phyloP scores from a whole-genome alignment of 352 stramenopile genomes.

The Phytophthora cactorum region DNA sequence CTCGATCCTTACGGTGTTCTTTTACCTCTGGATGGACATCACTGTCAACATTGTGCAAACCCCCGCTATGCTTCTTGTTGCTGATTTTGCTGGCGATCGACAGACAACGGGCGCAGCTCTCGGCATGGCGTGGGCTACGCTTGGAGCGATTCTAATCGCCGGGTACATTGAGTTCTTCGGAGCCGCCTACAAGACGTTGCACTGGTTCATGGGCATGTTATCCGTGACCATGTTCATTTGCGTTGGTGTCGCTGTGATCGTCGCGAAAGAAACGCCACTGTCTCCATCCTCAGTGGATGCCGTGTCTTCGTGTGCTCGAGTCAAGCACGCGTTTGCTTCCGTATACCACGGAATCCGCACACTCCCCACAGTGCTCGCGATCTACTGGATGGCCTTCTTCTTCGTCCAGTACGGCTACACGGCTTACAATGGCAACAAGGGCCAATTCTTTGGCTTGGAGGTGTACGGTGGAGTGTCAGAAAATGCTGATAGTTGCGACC shows the following conservation, averaged over 20 bases:
- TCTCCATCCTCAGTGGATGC: slow-evolving; percentile 15
- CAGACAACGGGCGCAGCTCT: slow-evolving; percentile 56
- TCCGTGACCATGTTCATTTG: slow-evolving; percentile 45
- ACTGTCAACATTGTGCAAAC: slow-evolving; percentile 61
- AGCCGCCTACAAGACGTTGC: slow-evolving; percentile 43
- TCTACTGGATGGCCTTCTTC: slow-evolving; percentile 50
- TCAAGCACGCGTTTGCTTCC: slow-evolving; percentile 33
- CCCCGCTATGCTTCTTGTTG: slow-evolving; percentile 53
- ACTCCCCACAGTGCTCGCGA: slow-evolving; percentile 31
- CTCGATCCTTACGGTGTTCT: slow-evolving; percentile 48
- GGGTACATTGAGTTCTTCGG: slow-evolving; percentile 60
- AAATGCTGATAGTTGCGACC: slow-evolving; percentile 46
- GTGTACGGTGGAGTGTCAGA: slow-evolving; percentile 43
- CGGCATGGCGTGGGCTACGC: slow-evolving; percentile 44
- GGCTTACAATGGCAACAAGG: slow-evolving; percentile 68
- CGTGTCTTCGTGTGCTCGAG: slow-evolving; percentile 20
- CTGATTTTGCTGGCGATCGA: slow-evolving; percentile 61
- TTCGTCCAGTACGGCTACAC: slow-evolving; percentile 52
- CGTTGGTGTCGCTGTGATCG: slow-evolving; percentile 29
- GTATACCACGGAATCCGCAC: slow-evolving; percentile 44
- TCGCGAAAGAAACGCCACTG: slow-evolving; percentile 42
- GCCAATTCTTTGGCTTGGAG: slow-evolving; percentile 63
- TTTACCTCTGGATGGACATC: slow-evolving; percentile 74
- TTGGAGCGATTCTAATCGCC: slow-evolving; percentile 51
- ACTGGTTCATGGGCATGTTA: slow-evolving; percentile 60